Base-by-base conservation (phyloP, 441 rosid species). In the Omphalea diandra region DNA sequence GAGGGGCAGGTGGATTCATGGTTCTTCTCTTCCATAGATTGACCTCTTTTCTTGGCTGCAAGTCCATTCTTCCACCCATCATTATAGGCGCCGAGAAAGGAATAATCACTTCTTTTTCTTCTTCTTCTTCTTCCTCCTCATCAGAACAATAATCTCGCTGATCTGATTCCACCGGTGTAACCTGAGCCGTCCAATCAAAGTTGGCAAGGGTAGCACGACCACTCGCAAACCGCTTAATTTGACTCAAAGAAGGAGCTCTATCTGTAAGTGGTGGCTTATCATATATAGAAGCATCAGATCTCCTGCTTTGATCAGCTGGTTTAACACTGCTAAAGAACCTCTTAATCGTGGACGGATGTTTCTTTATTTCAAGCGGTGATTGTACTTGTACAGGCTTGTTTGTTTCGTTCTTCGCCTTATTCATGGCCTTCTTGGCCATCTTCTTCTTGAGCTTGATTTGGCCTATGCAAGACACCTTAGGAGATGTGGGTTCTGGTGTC, bases 1-100 rank as follows among this genome's bases (percentile, higher is more conserved):
- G 89, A n/a, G n/a, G 95, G 63, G 65, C 71, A 0, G 98, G 97
- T 24, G 89, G 97, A 68, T 80, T 83, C 83, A 84, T 85, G 58
- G 92, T 88, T 84, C 98, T 87, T 81, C 97, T 79, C 79, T 86
- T 85, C 98, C 98, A 94, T 69, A 94, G 68, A 75, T 87, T 91
- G 38, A 94, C 69, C 77, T 94, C 97, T 67, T 84, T 76, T 80
- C 75, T 85, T 50, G 93, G 87, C 70, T 68, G 77, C 78, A 80
- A 63, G 53, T 59, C 72, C 56, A 67, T 54, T 24, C 65, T 81
- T 3, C 78, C 73, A 54, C 85, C 85, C 0, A 80, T 10, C 54
- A 38, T 40, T 7, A 86, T 78, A 2, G 96, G 94, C 40, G 95
- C 96, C 33, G 97, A 91, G 70, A 88, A 91, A 4, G 98, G 90